These are phyloP conservation scores for Blastosporella zonata DNA, from an alignment of 1,284 basidiomycete species.

Conservation along the genomic window DNA sequence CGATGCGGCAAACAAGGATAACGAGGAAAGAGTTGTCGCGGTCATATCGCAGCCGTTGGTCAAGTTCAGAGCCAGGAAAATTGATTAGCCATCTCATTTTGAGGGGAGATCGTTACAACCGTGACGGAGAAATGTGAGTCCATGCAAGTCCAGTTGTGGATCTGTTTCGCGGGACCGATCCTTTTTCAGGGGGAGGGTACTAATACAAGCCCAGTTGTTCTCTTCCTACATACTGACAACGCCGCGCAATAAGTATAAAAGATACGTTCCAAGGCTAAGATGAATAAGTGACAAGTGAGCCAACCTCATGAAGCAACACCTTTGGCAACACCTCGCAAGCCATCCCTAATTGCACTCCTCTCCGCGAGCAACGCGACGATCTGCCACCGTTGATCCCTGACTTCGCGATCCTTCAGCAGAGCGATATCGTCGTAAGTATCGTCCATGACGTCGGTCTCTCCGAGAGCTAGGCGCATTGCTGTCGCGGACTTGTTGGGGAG, in stretches of 20 bases:
- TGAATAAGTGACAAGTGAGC: neutral
- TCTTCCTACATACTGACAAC: no score
- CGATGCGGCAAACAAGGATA: slow-evolving; percentile 37
- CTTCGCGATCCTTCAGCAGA: slow-evolving; percentile 60
- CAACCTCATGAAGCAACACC: slow-evolving; percentile 4
- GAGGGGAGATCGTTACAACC: no score
- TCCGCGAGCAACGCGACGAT: slow-evolving; percentile 71
- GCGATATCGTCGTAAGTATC: slow-evolving; percentile 52
- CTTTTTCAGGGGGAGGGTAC: no score
- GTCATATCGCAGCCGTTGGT: neutral
- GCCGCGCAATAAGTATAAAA: no score
- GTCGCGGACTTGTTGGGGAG: slow-evolving; percentile 74
- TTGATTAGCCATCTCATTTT: no score
- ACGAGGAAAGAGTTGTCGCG: slow-evolving; percentile 15
- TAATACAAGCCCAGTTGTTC: no score
- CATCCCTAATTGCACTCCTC: slow-evolving; percentile 69
- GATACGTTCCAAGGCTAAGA: neutral
- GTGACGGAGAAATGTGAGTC: no score
- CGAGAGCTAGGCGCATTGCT: slow-evolving; percentile 63
- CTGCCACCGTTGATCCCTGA: slow-evolving; percentile 69
- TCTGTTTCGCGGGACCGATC: no score
- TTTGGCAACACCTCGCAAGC: slow-evolving; percentile 34
- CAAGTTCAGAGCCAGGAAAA: neutral
- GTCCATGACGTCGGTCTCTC: slow-evolving; percentile 47
- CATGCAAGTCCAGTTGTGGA: no score